Percentiles rank a stretch among this genome's conserved stretches.
Conservation (phyloP, 2,329 filamentous ascomycete species). For the Fusarium denticulatum region DNA sequence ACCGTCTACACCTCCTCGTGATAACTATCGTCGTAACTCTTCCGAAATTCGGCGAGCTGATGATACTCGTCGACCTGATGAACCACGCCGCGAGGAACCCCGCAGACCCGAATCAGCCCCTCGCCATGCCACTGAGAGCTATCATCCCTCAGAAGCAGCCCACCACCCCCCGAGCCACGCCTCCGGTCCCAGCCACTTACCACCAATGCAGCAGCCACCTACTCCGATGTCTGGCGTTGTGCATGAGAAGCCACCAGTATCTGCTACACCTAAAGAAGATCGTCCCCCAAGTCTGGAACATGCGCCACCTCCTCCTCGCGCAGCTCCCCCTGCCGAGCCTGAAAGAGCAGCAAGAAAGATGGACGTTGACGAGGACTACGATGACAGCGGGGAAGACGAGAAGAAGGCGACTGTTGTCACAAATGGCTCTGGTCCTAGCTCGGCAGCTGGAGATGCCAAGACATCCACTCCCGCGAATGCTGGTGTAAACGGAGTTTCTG, state of each 20-base stretch:
- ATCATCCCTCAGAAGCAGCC: constrained; percentile 92
- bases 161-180: constrained; percentile 74
- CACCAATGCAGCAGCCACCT: constrained; percentile 67
- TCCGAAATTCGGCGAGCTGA: constrained; percentile 75
- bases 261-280: constrained; percentile 66
- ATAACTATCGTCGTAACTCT: constrained; percentile 79
- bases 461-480: constrained; percentile 58
- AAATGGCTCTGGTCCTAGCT: constrained; percentile 58
- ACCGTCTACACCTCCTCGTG: constrained; percentile 76
- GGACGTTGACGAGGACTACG: constrained; percentile 97
- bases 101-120: constrained; percentile 69
- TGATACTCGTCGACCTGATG: constrained; percentile 70
- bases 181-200: constrained; percentile 63
- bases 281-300: constrained; percentile 55
- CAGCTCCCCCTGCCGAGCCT: constrained; percentile 72
- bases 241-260: constrained; percentile 58
- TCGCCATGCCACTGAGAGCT: constrained; percentile 78
- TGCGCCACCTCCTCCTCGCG: constrained; percentile 51
- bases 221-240: constrained; percentile 63
- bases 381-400: constrained; percentile 91
- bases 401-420: constrained; percentile 63
- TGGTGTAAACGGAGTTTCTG: constrained; percentile 56
- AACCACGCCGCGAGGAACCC: constrained; percentile 69
- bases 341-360: constrained; percentile 88
- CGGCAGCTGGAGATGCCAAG: constrained; percentile 63